A percentile compares a stretch with the other conserved stretches of the same genome.
These are phyloP conservation scores for Lodderomyces theae DNA, from an alignment of 1,139 yeast species.

Conservation along the genomic window DNA sequence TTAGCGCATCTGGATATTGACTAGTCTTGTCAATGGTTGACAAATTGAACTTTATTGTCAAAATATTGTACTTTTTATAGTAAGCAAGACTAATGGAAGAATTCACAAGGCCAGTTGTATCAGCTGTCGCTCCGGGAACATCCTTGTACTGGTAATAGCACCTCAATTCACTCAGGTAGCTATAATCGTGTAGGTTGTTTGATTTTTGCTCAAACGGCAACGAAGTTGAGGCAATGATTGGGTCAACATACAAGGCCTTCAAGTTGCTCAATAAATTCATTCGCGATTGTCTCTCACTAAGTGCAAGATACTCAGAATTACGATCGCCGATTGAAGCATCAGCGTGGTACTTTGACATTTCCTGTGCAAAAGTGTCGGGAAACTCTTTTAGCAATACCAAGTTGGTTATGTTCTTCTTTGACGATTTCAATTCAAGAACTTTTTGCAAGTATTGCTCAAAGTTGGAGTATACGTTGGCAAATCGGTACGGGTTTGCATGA, in stretches of 20 bases:
- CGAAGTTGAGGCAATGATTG: slow-evolving; percentile 36
- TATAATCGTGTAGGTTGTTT: slow-evolving; percentile 30
- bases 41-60: slow-evolving; percentile 24
- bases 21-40: neutral
- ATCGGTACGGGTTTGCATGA: slow-evolving; percentile 14
- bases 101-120: slow-evolving; percentile 10
- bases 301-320: slow-evolving; percentile 9
- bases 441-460: slow-evolving; percentile 34
- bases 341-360: slow-evolving; percentile 19
- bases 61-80: slow-evolving; percentile 16
- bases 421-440: slow-evolving; percentile 21
- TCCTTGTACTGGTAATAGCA: slow-evolving; percentile 12
- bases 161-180: slow-evolving; percentile 27
- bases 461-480: slow-evolving; percentile 34
- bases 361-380: slow-evolving; percentile 29
- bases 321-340: slow-evolving; percentile 9
- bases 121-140: neutral
- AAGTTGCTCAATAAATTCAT: slow-evolving; percentile 36
- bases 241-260: slow-evolving; percentile 38
- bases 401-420: slow-evolving; percentile 25
- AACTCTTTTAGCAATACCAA: slow-evolving; percentile 39
- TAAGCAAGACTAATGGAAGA: slow-evolving; percentile 14
- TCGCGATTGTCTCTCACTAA: slow-evolving; percentile 36
- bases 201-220: slow-evolving; percentile 32
- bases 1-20: neutral